A percentile compares a stretch with the other conserved stretches of the same genome.
These are phyloP conservation scores for Solanum hybrid DNA, from an alignment of 305 asterid species.

Conservation along the genomic window DNA sequence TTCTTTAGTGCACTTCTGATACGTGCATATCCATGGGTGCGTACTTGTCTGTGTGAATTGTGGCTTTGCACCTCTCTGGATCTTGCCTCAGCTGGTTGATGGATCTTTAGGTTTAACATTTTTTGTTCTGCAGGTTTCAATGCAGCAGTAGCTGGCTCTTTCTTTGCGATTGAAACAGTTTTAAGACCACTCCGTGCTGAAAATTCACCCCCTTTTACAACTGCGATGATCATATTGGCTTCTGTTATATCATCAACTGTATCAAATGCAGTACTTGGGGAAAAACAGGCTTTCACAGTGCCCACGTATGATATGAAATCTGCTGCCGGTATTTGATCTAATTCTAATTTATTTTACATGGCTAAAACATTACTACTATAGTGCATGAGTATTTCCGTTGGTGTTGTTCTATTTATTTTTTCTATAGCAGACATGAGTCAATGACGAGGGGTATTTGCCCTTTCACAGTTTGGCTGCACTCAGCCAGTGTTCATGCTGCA, in stretches of 20 bases:
- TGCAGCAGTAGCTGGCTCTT: slow-evolving; percentile 99
- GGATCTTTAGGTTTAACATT: not conserved
- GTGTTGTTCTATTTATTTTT: not conserved
- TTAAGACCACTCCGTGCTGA: slow-evolving; percentile 95
- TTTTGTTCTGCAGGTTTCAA: slow-evolving; percentile 63
- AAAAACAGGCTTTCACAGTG: slow-evolving; percentile 96
- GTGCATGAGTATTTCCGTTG: not conserved
- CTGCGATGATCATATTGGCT: slow-evolving; percentile 99
- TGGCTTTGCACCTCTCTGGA: not conserved
- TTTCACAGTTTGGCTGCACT: not conserved
- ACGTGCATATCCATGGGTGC: not conserved
- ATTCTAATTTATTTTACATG: slow-evolving; percentile 36
- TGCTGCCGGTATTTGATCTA: slow-evolving; percentile 97
- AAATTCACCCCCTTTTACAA: slow-evolving; percentile 98
- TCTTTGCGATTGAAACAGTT: slow-evolving; percentile 98
- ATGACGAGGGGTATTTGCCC: not conserved
- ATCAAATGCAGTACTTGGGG: slow-evolving; percentile 97
- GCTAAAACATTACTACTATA: not conserved
- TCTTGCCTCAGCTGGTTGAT: not conserved
- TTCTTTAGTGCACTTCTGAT: not conserved
- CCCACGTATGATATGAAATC: slow-evolving; percentile 99
- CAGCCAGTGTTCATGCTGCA: not conserved
- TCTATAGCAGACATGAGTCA: not conserved
- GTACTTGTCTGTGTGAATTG: not conserved
- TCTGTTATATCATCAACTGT: slow-evolving; percentile 96